A percentile compares a stretch with the other conserved stretches of the same genome.
Evolutionary conservation across 208 protist genomes (phyloP).

Genomic region (Trypanosoma grayi): DNA sequence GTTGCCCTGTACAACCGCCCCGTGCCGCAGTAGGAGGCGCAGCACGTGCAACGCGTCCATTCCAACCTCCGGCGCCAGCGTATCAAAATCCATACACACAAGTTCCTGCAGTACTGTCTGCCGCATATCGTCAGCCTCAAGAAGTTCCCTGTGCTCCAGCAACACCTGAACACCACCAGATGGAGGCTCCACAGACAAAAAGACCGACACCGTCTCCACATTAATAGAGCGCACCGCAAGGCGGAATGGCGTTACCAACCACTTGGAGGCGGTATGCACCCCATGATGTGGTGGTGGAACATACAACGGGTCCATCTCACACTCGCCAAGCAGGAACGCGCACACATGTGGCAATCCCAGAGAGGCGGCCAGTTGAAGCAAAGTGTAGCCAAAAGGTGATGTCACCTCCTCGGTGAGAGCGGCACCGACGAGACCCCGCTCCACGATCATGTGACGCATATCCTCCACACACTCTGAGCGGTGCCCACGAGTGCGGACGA

Average conservation of each 20-base stretch:
- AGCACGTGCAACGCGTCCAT: constrained; percentile 6
- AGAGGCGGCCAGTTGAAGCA: constrained; percentile 62
- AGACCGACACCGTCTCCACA: constrained; percentile 14
- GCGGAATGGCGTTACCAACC: constrained; percentile 47
- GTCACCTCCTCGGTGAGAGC: constrained; percentile 48
- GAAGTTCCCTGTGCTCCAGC: constrained; percentile 60
- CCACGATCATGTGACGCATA: constrained; percentile 20
- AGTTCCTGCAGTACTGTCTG: constrained; percentile 67
- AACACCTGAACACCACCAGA: not conserved
- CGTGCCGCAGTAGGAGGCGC: constrained; percentile 41
- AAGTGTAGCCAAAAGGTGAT: constrained; percentile 62
- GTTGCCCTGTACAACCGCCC: constrained; percentile 52
- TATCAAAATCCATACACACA: constrained; percentile 23
- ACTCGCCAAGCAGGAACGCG: constrained; percentile 45
- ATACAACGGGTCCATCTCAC: constrained; percentile 59
- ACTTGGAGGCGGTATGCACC: constrained; percentile 22
- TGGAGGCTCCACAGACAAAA: constrained; percentile 1
- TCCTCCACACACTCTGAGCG: constrained; percentile 17
- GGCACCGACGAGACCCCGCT: constrained; percentile 5
- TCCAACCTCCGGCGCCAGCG: not conserved
- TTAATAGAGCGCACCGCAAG: constrained; percentile 42
- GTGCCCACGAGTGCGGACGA: constrained; percentile 22
- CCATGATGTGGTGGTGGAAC: constrained; percentile 6
- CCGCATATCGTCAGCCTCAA: constrained; percentile 43
- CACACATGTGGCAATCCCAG: constrained; percentile 49